A percentile compares a stretch with the other conserved stretches of the same genome.
Conservation (phyloP, 2,329 filamentous ascomycete genomes). For the Pyricularia pennisetigena region DNA sequence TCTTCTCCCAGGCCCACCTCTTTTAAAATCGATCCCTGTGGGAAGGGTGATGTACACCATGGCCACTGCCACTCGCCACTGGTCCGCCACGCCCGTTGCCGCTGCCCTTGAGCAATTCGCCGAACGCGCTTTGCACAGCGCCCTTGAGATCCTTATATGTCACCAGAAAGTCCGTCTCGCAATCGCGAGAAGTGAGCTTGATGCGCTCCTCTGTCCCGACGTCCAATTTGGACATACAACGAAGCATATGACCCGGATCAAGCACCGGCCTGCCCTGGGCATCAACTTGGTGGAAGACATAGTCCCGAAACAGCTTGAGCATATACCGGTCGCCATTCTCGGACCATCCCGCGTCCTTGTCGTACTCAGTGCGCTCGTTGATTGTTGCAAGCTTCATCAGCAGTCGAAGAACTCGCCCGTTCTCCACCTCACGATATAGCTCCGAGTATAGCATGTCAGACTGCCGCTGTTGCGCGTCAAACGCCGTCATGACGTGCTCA, state of each 20-base stretch:
- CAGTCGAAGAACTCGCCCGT: conserved; percentile 73
- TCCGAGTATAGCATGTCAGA: conserved; percentile 66
- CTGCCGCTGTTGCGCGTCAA: conserved; percentile 71
- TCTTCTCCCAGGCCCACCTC: neutral
- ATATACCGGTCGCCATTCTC: conserved; percentile 89
- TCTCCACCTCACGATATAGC: conserved; percentile 76
- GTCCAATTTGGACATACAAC: conserved; percentile 85
- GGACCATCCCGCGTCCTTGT: conserved; percentile 70
- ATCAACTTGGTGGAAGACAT: conserved; percentile 94
- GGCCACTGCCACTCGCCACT: neutral
- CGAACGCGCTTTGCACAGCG: conserved; percentile 46
- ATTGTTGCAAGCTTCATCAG: conserved; percentile 75
- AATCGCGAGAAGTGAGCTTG: conserved; percentile 77
- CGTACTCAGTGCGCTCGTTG: conserved; percentile 74
- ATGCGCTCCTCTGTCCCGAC: conserved; percentile 81
- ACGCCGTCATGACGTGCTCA: conserved; percentile 61
- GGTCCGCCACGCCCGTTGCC: neutral
- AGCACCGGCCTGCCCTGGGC: conserved; percentile 71
- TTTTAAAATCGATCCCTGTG: neutral
- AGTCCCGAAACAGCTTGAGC: conserved; percentile 91
- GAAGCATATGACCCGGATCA: conserved; percentile 79
- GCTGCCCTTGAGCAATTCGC: conserved; percentile 40
- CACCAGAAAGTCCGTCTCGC: conserved; percentile 80
- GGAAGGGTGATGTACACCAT: neutral
- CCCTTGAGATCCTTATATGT: conserved; percentile 83